Evolutionary conservation across 371 early-diverging fungal species (phyloP).

Genomic region (Syncephalis plumigaleata): DNA sequence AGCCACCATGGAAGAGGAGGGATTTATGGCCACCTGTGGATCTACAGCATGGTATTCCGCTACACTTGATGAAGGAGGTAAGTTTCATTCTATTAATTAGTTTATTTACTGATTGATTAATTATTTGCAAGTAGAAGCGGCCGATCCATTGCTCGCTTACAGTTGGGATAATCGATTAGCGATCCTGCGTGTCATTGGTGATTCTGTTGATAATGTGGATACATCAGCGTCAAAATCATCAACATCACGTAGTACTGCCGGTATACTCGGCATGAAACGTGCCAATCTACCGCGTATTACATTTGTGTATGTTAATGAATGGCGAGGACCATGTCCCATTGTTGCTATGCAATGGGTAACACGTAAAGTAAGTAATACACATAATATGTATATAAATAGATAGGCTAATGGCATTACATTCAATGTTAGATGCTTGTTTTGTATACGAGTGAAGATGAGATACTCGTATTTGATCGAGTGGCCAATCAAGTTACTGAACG

Average conservation of each 20-base stretch:
- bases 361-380: constrained; percentile 25
- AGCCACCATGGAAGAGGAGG: constrained; percentile 8
- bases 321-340: constrained; percentile 38
- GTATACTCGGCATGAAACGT: constrained; percentile 23
- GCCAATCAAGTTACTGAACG: too few relatives aligned
- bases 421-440: background rate
- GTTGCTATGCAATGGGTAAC: constrained; percentile 64
- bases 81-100: background rate
- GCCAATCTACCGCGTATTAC: too few relatives aligned
- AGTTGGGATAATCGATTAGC: constrained; percentile 42
- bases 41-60: constrained; percentile 45
- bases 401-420: background rate
- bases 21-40: constrained; percentile 10
- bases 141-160: constrained; percentile 44
- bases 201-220: constrained; percentile 3
- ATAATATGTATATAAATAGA: background rate
- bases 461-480: background rate
- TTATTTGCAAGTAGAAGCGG: constrained; percentile 10
- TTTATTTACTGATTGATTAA: background rate
- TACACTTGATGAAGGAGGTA: constrained; percentile 12
- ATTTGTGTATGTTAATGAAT: constrained; percentile 23
- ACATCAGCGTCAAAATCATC: constrained; percentile 3
- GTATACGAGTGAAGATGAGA: background rate
- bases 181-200: constrained; percentile 24
- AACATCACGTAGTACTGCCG: constrained; percentile 8